Base-by-base conservation (phyloP, 2,329 filamentous ascomycete species). In the Harringtonia lauricola region DNA sequence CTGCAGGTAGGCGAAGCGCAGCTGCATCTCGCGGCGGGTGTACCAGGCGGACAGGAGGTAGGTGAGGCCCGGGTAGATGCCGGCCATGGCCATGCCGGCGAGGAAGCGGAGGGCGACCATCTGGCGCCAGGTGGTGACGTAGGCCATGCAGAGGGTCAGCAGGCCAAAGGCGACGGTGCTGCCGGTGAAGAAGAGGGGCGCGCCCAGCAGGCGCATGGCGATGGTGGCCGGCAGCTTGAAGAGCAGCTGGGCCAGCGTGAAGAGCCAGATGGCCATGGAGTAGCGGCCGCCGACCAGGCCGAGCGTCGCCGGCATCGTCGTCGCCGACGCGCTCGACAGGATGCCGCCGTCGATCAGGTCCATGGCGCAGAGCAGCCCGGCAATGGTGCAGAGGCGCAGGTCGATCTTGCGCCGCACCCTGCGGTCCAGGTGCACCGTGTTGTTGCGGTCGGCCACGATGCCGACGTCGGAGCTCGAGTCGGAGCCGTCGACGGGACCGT, bases 271-370 rank as follows among this genome's bases (percentile, higher is more conserved):
- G 13, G 38, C 38, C 38, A 40, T 33, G 3, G 28, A 22, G 38
- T 33, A 40, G 29, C 38, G 38, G 28, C 21, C 18, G 12, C 38
- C 38, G 19, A 29, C 33, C 28, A 40, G 38, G 2, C 38, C 38
- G 3, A 40, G 29, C 8, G n/a, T 9, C 6, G 17, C 29, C 19
- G 38, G 38, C 38, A 40, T 40, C 14, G 38, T 33, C 19, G 38
- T 40, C 12, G 38, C 38, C 19, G 38, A 40, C 7, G 38, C 38
- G 38, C 29, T 40, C 29, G 38, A 33, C 38, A 40, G 31, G 38
- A 40, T 40, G 38, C 38, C 24, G 18, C 38, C 19, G 38, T 40
- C 38, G 19, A 40, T 40, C 18, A 40, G 29, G 29, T 40, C 38
- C 38, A 40, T 40, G 17, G 38, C 38, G 19, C 38, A 40, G 17